Evolutionary conservation across 306 rosid genomes (phyloP), one percentile per base, ranked within the genome.

Genomic region (Prunus davidiana): DNA sequence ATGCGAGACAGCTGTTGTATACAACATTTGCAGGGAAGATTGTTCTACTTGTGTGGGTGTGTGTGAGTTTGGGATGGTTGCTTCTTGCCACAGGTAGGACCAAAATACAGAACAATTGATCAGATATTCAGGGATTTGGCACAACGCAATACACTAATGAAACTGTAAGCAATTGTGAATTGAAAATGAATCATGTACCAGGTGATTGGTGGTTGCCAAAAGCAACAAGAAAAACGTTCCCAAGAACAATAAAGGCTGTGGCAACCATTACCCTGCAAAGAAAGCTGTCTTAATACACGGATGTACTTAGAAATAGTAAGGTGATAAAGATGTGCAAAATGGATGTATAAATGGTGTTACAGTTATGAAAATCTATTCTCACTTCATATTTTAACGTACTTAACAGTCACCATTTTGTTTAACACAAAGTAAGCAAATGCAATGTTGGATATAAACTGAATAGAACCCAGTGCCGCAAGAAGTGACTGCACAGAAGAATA

Each of bases 151-250:
- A 68, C 50, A 38, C 64, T 38, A 67, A 73, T 71, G 14, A 68
- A 72, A 67, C 25, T 63, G 57, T 22, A 50, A 32, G 34, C 64
- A 28, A 74, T 60, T 2, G 78, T 55, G 22, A 74, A 68, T 78
- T 6, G 16, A 74, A 78, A 69, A 82, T 41, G 54, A 69, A 70
- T 69, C 55, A 76, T 63, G 49, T 90, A 96, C 99, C 97, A 64
- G 99, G 99, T 60, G 99, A 96, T 73, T 96, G 99, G 69, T 96
- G 99, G 89, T 96, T 96, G 71, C 99, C 99, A 84, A 96, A 96
- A 79, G 97, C 97, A 19, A 96, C 99, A 5, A 96, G 96, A 80
- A 91, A 96, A 78, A 88, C 43, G 61, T 96, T 96, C 78, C 99
- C 99, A 32, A 96, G 96, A 81, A 96, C 99, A 75, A 96, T 92